Evolutionary conservation across 177 flowering plant species (phyloP), one percentile per base, ranked within the genome.

Genomic region (Vitis hybrid): DNA sequence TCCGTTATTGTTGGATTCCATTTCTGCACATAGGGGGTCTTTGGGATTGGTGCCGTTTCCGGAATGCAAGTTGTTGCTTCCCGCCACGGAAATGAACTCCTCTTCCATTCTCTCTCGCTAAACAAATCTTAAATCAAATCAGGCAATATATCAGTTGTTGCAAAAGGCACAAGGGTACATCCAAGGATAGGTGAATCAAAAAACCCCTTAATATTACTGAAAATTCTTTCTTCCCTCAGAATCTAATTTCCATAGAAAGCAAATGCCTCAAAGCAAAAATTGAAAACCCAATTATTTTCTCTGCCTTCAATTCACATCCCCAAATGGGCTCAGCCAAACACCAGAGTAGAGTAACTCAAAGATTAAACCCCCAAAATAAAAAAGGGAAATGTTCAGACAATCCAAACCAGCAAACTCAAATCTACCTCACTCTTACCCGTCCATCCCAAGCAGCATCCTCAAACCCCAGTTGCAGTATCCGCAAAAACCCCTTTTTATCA

Each of bases 1-100:
- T 64, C 58, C 83, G 35, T 50, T 71, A 55, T 72, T 83, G 63
- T 79, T 81, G 4, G 68, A 71, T 64, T 87, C 91, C 83, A 85
- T 81, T 30, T 82, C 89, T 17, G 66, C 63, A 73, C 71, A 73
- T 1, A 68, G 64, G 51, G 77, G 68, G 50, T 86, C 84, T 58
- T 77, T 80, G 8, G 52, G 53, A 54, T 64, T 68, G 49, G 35
- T 67, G 67, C 72, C 81, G 65, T 73, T 67, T 52, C 21, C 82
- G 32, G 71, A 66, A 54, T 63, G 20, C 71, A 79, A 64, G 35
- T 71, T 70, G 0, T 74, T 73, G 35, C 65, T 20, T 14, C 41
- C 75, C 21, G 12, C 57, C 11, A 71, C 73, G 32, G 67, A 63
- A 49, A 20, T 72, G 11, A 64, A 73, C 72, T 74, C 78, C 52